These are phyloP conservation scores for Cryptococcus jaspeensis DNA, from an alignment of 1,284 basidiomycete species.

Conservation along the genomic window DNA sequence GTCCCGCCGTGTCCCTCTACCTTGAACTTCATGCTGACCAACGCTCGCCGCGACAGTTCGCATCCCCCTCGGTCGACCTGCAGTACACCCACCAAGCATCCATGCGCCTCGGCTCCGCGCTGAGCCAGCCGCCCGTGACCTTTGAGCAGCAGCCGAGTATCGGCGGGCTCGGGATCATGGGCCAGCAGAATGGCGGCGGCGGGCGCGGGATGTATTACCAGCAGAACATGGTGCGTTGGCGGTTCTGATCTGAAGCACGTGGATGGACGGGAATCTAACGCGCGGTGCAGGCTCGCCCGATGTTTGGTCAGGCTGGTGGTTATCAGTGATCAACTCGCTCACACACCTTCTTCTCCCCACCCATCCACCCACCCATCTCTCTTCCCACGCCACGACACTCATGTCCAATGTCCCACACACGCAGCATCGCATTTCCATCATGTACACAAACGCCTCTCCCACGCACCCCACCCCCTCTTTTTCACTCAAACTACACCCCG, in stretches of 20 bases:
- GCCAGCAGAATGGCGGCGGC: slow-evolving; percentile 7
- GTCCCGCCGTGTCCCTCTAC: slow-evolving; percentile 11
- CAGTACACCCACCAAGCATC: slow-evolving; percentile 30
- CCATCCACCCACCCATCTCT: not conserved
- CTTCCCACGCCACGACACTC: not conserved
- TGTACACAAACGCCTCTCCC: not conserved
- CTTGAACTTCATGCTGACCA: not conserved
- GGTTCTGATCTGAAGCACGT: not conserved
- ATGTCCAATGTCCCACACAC: not conserved
- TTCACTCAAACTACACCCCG: too few relatives aligned
- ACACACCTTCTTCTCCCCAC: too few relatives aligned
- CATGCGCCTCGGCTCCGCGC: slow-evolving; percentile 29
- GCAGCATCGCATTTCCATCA: not conserved
- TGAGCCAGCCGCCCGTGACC: slow-evolving; percentile 30
- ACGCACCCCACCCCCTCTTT: not conserved
- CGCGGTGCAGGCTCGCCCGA: slow-evolving; percentile 1
- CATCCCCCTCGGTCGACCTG: slow-evolving; percentile 44
- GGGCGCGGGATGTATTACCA: slow-evolving; percentile 18
- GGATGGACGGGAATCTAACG: not conserved
- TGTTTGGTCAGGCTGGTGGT: slow-evolving; percentile 14
- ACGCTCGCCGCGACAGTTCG: slow-evolving; percentile 27
- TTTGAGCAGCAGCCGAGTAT: slow-evolving; percentile 47
- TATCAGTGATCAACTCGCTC: slow-evolving; percentile 7
- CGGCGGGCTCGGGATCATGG: slow-evolving; percentile 48
- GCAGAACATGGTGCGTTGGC: slow-evolving; percentile 14